Conservation (phyloP, 306 rosid species). For the Trifolium dubium region DNA sequence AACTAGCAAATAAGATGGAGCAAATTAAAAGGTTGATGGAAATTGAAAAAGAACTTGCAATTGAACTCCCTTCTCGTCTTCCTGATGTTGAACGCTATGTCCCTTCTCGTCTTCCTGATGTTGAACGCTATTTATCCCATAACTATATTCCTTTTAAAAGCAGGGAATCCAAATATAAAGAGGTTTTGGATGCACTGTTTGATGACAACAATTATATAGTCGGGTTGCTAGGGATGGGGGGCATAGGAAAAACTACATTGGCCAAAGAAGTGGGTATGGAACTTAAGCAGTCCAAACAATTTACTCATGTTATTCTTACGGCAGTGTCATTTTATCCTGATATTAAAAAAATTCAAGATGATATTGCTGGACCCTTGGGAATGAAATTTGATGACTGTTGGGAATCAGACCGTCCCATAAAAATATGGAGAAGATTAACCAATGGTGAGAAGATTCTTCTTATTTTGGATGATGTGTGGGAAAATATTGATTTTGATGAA, state of each 20-base stretch:
- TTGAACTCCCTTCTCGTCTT: neutral
- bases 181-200: neutral
- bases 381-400: fast-evolving
- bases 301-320: neutral
- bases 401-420: neutral
- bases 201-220: slow-evolving; percentile 10
- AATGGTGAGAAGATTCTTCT: slow-evolving; percentile 26
- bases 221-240: slow-evolving; percentile 36
- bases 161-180: neutral
- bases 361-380: slow-evolving; percentile 21
- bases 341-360: slow-evolving; percentile 15
- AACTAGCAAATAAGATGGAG: neutral
- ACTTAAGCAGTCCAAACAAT: neutral
- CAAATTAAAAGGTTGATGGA: neutral
- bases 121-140: neutral
- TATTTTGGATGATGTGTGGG: slow-evolving; percentile 39
- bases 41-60: neutral
- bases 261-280: slow-evolving; percentile 10
- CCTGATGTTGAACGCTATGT: slow-evolving; percentile 6
- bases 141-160: slow-evolving; percentile 7
- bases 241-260: slow-evolving; percentile 35
- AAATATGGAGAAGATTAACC: neutral
- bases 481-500: neutral
- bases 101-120: neutral
- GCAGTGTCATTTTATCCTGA: neutral